Evolutionary conservation across 2,329 filamentous ascomycete genomes (phyloP).

Genomic region (Colletotrichum tropicicola): DNA sequence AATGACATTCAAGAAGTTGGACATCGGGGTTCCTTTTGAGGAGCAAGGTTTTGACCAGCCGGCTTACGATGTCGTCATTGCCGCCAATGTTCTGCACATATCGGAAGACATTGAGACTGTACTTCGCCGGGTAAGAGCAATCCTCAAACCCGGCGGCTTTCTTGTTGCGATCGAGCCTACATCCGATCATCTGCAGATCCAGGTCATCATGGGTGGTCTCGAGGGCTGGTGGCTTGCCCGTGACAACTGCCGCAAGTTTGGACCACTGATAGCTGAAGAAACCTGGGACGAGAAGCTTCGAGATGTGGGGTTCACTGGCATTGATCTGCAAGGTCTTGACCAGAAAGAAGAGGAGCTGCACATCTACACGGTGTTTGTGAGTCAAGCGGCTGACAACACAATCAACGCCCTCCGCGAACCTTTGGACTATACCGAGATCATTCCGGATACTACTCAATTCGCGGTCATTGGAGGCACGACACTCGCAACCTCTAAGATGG

Average conservation of each 20-base stretch:
- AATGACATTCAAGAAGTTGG: conserved; percentile 44
- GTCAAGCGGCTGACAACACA: neutral
- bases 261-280: neutral
- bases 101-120: conserved; percentile 36
- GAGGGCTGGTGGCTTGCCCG: conserved; percentile 13
- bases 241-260: neutral
- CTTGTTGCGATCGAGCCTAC: conserved; percentile 38
- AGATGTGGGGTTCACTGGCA: neutral
- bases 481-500: neutral
- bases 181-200: neutral
- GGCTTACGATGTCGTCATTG: conserved; percentile 39
- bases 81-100: conserved; percentile 41
- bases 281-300: conserved; percentile 5
- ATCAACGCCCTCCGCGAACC: neutral
- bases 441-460: neutral
- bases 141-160: conserved; percentile 41
- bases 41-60: conserved; percentile 36
- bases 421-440: neutral
- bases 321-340: neutral
- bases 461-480: neutral
- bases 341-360: neutral
- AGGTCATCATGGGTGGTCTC: conserved; percentile 9
- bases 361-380: neutral
- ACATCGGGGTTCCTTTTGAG: conserved; percentile 39
- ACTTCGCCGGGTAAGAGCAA: conserved; percentile 33